A percentile compares a stretch with the other conserved stretches of the same genome.
phyloP scores from a whole-genome alignment of 768 basidiomycete genomes.

The Pholiota molesta region DNA sequence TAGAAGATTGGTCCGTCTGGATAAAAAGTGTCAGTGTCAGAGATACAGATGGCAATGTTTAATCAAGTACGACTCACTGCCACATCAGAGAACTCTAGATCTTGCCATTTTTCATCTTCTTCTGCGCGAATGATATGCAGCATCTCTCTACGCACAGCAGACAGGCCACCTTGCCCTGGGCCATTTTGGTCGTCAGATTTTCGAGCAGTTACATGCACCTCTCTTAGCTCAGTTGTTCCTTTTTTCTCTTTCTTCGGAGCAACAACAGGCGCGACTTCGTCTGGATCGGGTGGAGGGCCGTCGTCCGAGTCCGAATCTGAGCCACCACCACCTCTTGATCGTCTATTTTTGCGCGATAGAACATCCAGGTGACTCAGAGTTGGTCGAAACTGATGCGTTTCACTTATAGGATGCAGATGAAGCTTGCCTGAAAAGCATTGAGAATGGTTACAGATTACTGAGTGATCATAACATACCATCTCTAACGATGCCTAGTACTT shows the following conservation, averaged over 20 bases:
- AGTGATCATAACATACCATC: slow-evolving; percentile 52
- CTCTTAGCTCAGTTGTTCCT: slow-evolving; percentile 59
- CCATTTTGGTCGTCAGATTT: slow-evolving; percentile 77
- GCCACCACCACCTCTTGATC: slow-evolving; percentile 45
- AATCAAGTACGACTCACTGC: slow-evolving; percentile 47
- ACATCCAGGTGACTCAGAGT: slow-evolving; percentile 81
- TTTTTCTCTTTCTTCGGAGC: slow-evolving; percentile 64
- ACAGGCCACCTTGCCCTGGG: slow-evolving; percentile 67
- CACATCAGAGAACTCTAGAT: slow-evolving; percentile 65
- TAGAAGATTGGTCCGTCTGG: slow-evolving; percentile 61
- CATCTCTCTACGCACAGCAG: slow-evolving; percentile 76
- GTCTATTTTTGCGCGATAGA: slow-evolving; percentile 64
- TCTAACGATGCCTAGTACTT: slow-evolving; percentile 78
- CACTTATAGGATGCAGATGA: slow-evolving; percentile 76
- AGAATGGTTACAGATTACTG: neutral
- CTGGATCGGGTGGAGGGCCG: slow-evolving; percentile 79
- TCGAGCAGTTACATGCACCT: slow-evolving; percentile 77
- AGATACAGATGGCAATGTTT: slow-evolving; percentile 8
- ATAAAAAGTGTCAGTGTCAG: slow-evolving; percentile 13
- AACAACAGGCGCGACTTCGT: slow-evolving; percentile 57
- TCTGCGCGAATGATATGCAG: slow-evolving; percentile 70
- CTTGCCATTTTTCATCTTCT: slow-evolving; percentile 79
- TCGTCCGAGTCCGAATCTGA: slow-evolving; percentile 79
- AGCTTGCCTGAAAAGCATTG: slow-evolving; percentile 53
- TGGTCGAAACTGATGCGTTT: slow-evolving; percentile 83